Base-by-base conservation (phyloP, 2,329 filamentous ascomycete genomes). In the Fusarium pseudoanthophilum region DNA sequence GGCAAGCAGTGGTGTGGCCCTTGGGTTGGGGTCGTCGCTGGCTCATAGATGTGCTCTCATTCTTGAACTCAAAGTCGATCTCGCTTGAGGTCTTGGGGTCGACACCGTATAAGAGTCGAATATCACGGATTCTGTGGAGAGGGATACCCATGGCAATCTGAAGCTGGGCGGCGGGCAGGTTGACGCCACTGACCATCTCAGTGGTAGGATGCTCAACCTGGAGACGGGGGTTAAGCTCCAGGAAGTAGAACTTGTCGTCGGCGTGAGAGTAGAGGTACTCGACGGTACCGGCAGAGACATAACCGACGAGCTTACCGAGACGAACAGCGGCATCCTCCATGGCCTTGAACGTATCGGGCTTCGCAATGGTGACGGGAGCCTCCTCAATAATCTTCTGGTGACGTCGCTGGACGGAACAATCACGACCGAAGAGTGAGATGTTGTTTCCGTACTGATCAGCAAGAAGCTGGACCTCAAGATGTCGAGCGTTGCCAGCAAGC, bases 361-460 rank as follows among this genome's bases (percentile, higher is more conserved):
- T 96, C 60, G 96, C 97, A 76, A 99, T 97, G 42, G 96, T 99
- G 76, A 98, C 97, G 42, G 96, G 96, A 10, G 96, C 96, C 84
- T 99, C 96, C 84, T 99, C 96, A 74, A 99, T 99, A 83, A 99
- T 99, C 89, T 99, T 99, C 85, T 99, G 97, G 85, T 99, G 97
- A 82, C 96, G 91, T 84, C 96, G 91, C 87, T 99, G 96, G 20
- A 99, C 96, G 77, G 96, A 99, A 83, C 96, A 99, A 87, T 99
- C 96, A 91, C 96, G 92, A 80, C 96, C 96, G 79, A 98, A 99
- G 58, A 99, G 91, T 14, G 96, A 99, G 82, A 99, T 98, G 86
- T 98, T 98, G 90, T 99, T 98, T 81, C 97, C 96, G 83, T 99
- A 99, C 88, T 99, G 95, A 87, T 99, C 97, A 74, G 96, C 97